Percentiles rank a stretch among this genome's conserved stretches.
These are phyloP conservation scores for Rhizopus arrhizus DNA, from an alignment of 371 early-diverging fungal genomes.

Conservation along the genomic window DNA sequence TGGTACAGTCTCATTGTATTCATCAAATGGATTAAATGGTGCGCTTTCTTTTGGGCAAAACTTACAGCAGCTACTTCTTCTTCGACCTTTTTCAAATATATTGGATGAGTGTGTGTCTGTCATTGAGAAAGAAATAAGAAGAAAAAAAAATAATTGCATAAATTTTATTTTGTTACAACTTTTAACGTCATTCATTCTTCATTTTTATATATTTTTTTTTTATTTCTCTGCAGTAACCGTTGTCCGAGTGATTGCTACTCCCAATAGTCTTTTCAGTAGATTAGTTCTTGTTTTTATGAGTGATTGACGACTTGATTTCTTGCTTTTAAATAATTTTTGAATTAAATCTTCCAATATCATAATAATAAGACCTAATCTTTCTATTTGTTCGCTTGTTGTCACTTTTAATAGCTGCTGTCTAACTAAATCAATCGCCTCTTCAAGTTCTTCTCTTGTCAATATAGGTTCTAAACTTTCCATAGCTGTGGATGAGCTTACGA, in stretches of 20 bases:
- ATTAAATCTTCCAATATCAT: constrained; percentile 26
- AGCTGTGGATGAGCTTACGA: constrained; percentile 18
- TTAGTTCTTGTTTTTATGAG: neutral
- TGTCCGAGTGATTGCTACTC: neutral
- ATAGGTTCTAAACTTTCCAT: constrained; percentile 16
- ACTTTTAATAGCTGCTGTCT: constrained; percentile 18
- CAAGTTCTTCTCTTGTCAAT: constrained; percentile 14
- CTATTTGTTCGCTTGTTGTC: constrained; percentile 12
- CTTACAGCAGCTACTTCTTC: constrained; percentile 17
- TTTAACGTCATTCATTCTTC: neutral
- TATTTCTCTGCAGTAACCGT: neutral
- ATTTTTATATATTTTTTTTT: neutral
- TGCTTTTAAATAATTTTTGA: constrained; percentile 10
- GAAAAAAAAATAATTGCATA: constrained; percentile 1
- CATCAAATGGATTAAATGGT: constrained; percentile 5
- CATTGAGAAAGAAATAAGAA: constrained; percentile 1
- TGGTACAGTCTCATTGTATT: neutral
- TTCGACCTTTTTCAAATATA: constrained; percentile 4
- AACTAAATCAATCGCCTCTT: constrained; percentile 17
- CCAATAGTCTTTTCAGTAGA: neutral
- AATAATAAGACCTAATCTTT: constrained; percentile 24
- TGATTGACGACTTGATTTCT: neutral
- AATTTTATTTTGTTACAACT: neutral
- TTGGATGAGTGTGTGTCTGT: neutral
- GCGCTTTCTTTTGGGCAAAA: neutral